Conservation (phyloP, 1,284 basidiomycete species). For the Omphalotus olearius region DNA sequence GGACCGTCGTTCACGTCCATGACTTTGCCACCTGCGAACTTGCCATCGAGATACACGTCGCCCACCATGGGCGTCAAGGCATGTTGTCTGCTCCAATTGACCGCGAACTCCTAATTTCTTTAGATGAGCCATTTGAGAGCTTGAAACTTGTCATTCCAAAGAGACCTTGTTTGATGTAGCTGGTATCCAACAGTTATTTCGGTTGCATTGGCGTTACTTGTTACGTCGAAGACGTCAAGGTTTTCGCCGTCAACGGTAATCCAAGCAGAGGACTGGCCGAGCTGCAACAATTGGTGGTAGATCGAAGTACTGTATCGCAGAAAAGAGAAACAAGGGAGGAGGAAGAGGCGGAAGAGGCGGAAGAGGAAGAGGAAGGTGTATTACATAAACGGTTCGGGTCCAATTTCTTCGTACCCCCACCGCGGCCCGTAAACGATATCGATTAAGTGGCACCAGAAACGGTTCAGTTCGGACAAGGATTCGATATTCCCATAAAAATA, state of each 20-base stretch:
- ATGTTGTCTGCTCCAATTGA: not conserved
- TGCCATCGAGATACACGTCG: slow-evolving; percentile 1
- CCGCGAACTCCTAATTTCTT: not conserved
- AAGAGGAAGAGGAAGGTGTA: too few relatives aligned
- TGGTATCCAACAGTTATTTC: slow-evolving; percentile 11
- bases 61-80: not conserved
- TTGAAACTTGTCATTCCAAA: not conserved
- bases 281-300: not conserved
- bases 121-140: too few relatives aligned
- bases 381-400: too few relatives aligned
- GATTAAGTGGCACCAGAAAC: too few relatives aligned
- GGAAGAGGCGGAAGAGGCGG: too few relatives aligned
- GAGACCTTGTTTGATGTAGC: slow-evolving; percentile 13
- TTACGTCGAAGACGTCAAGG: slow-evolving; percentile 1
- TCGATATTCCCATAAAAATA: too few relatives aligned
- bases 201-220: too few relatives aligned
- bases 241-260: slow-evolving; percentile 1
- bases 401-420: too few relatives aligned
- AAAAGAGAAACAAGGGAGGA: too few relatives aligned
- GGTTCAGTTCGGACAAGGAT: too few relatives aligned
- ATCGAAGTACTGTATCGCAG: too few relatives aligned
- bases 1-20: not conserved
- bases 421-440: too few relatives aligned
- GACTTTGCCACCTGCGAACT: not conserved
- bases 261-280: slow-evolving; percentile 8